Conservation (phyloP, 495 filamentous ascomycete species). For the Tricharina praecox region DNA sequence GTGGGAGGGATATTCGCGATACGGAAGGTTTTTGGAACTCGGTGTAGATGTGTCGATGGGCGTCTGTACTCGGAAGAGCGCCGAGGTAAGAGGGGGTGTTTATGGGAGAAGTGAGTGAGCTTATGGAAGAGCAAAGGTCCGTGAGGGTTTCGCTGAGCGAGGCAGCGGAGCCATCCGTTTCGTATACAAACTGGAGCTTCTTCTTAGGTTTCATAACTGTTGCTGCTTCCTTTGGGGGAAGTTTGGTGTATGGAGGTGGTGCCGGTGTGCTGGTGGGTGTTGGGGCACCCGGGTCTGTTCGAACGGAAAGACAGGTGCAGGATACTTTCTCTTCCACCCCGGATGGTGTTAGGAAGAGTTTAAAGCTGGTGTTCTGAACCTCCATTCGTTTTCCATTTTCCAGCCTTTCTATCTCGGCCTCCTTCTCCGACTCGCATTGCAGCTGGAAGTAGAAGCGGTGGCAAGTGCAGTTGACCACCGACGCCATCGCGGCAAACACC, state of each 20-base stretch:
- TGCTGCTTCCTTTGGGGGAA: not conserved
- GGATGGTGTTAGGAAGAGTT: not conserved
- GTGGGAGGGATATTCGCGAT: not conserved
- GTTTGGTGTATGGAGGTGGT: not conserved
- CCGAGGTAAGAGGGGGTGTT: constrained; percentile 1
- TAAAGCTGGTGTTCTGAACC: not conserved
- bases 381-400: too few relatives aligned
- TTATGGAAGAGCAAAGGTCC: not conserved
- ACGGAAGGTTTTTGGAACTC: not conserved
- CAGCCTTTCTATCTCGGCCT: too few relatives aligned
- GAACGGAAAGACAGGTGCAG: not conserved
- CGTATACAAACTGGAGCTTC: not conserved
- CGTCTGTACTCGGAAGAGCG: not conserved
- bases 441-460: constrained; percentile 3
- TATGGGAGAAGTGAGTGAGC: not conserved
- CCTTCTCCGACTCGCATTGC: not conserved
- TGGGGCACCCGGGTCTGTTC: not conserved
- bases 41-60: constrained; percentile 1
- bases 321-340: not conserved
- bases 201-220: constrained; percentile 1
- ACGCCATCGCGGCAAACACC: not conserved
- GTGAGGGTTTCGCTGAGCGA: not conserved
- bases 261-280: not conserved
- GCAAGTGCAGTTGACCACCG: not conserved
- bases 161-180: not conserved